These are phyloP conservation scores for Aphanocladium album DNA, from an alignment of 2,329 filamentous ascomycete genomes.

Conservation along the genomic window DNA sequence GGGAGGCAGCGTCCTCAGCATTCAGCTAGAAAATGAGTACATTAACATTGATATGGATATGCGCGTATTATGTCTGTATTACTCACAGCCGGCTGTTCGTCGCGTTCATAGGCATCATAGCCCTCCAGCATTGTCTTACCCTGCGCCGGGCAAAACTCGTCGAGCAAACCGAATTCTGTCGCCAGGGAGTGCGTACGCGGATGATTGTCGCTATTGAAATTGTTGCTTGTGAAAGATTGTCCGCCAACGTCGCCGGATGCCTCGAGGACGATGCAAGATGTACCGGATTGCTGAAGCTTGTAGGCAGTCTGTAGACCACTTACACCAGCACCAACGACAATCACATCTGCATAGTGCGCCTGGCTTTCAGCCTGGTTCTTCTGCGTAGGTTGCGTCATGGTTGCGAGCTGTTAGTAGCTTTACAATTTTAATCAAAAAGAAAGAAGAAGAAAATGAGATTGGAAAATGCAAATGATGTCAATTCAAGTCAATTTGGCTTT, in stretches of 20 bases:
- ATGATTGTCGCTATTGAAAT: background rate
- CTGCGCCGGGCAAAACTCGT: background rate
- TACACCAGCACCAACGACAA: conserved; percentile 22
- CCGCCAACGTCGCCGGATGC: background rate
- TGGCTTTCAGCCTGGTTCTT: background rate
- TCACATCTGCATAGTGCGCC: conserved; percentile 18
- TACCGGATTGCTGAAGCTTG: conserved; percentile 19
- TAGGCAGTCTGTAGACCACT: conserved; percentile 22
- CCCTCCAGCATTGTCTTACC: conserved; percentile 1
- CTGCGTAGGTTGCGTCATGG: background rate
- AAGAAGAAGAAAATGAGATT: background rate
- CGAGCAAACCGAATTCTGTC: background rate
- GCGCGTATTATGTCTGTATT: too few relatives aligned
- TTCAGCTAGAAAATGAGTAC: background rate
- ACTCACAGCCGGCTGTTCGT: background rate
- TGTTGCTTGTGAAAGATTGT: background rate
- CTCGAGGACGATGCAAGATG: conserved; percentile 22
- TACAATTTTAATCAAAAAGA: background rate
- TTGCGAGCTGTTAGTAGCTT: background rate
- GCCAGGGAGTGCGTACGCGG: conserved; percentile 8
- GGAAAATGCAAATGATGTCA: background rate
- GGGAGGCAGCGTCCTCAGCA: conserved; percentile 1
- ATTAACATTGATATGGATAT: background rate
- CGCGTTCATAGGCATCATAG: background rate
- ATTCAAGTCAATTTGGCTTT: conserved; percentile 2